Evolutionary conservation across 331 rosid genomes (phyloP).

Genomic region (Acacia concinna): DNA sequence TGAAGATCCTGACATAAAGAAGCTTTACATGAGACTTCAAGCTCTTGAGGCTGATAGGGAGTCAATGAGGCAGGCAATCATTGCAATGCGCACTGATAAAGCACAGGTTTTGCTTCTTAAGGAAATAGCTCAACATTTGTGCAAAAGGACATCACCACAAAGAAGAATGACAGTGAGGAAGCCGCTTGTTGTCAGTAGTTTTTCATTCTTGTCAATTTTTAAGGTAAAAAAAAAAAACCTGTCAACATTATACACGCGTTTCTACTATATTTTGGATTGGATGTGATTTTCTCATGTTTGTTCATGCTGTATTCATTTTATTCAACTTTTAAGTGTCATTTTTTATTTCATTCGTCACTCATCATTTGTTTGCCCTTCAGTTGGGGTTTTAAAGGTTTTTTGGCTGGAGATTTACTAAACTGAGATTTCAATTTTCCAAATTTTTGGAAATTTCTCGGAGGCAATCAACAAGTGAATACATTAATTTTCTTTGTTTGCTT

Average conservation of each 20-base stretch:
- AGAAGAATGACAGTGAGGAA: constrained; percentile 50
- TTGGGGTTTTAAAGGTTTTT: background rate
- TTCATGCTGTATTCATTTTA: constrained; percentile 2
- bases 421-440: background rate
- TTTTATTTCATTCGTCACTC: constrained; percentile 1
- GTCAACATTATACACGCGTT: background rate
- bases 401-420: background rate
- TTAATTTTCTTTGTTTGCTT: background rate
- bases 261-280: background rate
- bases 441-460: background rate
- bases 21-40: constrained; percentile 91
- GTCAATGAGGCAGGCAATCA: constrained; percentile 92
- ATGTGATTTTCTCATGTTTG: constrained; percentile 5
- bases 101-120: constrained; percentile 82
- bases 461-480: background rate
- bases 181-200: constrained; percentile 43
- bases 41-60: constrained; percentile 98
- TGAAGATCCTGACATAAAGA: constrained; percentile 73
- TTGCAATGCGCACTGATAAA: constrained; percentile 91
- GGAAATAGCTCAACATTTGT: constrained; percentile 95
- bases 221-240: constrained; percentile 50
- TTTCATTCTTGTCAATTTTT: constrained; percentile 57
- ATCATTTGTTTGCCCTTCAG: background rate
- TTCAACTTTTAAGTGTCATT: background rate
- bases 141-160: constrained; percentile 66